phyloP scores from a whole-genome alignment of 1,284 basidiomycete genomes.

The Pisolithus thermaeus region DNA sequence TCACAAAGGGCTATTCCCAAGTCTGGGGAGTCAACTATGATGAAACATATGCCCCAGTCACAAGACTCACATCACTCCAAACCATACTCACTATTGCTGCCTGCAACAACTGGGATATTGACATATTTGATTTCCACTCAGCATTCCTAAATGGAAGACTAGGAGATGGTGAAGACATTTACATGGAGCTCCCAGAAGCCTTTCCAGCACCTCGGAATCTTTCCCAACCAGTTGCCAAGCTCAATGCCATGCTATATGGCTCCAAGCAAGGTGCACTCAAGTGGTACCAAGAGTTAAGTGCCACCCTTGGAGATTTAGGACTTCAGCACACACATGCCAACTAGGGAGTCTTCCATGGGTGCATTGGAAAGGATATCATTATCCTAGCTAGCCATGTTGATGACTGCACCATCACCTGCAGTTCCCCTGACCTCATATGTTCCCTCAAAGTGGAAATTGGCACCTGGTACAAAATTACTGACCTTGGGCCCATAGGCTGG shows the following conservation, averaged over 20 bases:
- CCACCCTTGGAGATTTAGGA: neutral
- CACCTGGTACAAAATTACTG: neutral
- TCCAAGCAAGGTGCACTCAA: slow-evolving; percentile 4
- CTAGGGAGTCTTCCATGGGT: neutral
- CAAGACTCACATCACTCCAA: neutral
- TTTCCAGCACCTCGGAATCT: neutral
- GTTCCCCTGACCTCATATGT: neutral
- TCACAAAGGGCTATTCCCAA: neutral
- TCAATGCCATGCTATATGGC: slow-evolving; percentile 1
- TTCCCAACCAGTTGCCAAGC: neutral
- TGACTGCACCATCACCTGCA: neutral
- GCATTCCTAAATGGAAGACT: slow-evolving; percentile 2
- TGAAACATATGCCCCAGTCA: neutral
- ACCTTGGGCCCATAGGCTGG: slow-evolving; percentile 3
- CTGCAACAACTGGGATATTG: slow-evolving; percentile 4
- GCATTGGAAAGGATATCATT: neutral
- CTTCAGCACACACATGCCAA: neutral
- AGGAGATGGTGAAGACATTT: neutral
- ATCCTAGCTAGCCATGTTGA: neutral
- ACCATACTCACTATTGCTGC: neutral
- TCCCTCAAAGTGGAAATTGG: neutral
- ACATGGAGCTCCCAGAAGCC: slow-evolving; percentile 4
- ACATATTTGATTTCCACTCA: slow-evolving; percentile 5
- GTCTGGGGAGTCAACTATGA: neutral
- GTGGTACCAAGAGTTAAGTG: neutral